These are phyloP conservation scores for Ramichloridium luteum DNA, from an alignment of 2,329 filamentous ascomycete genomes.

Conservation along the genomic window DNA sequence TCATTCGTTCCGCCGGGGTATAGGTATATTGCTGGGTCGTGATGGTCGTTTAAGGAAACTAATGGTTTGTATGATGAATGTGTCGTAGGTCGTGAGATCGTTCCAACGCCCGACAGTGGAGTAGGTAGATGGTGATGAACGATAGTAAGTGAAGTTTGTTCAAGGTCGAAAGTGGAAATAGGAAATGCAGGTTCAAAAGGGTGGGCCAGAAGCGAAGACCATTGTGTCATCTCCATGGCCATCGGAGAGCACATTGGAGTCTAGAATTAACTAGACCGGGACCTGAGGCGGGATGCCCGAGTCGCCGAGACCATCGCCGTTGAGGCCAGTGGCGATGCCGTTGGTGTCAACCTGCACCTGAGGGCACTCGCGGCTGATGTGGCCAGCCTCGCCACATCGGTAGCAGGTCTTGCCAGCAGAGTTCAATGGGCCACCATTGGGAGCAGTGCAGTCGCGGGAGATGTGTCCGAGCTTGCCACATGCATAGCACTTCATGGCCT, in stretches of 20 bases:
- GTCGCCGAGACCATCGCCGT: constrained; percentile 30
- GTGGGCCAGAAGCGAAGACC: constrained; percentile 13
- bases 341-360: constrained; percentile 38
- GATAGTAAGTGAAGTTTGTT: no score
- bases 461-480: constrained; percentile 94
- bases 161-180: constrained; percentile 9
- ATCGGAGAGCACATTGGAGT: constrained; percentile 7
- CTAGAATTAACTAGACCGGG: constrained; percentile 28
- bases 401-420: constrained; percentile 93
- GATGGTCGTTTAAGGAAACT: constrained; percentile 20
- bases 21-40: constrained; percentile 20
- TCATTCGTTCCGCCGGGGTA: constrained; percentile 14
- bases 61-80: no score
- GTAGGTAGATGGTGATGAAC: no score
- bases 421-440: constrained; percentile 90
- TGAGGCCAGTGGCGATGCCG: constrained; percentile 19
- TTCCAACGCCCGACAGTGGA: constrained; percentile 17
- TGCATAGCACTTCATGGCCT: constrained; percentile 97
- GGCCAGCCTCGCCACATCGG: constrained; percentile 86
- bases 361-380: constrained; percentile 92
- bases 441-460: constrained; percentile 86
- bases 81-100: constrained; percentile 19
- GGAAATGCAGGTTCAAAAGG: constrained; percentile 9
- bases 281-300: constrained; percentile 32
- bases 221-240: constrained; percentile 9